A percentile compares a stretch with the other conserved stretches of the same genome.
Conservation (phyloP, 2,329 filamentous ascomycete genomes). For the Akanthomyces lecanii region DNA sequence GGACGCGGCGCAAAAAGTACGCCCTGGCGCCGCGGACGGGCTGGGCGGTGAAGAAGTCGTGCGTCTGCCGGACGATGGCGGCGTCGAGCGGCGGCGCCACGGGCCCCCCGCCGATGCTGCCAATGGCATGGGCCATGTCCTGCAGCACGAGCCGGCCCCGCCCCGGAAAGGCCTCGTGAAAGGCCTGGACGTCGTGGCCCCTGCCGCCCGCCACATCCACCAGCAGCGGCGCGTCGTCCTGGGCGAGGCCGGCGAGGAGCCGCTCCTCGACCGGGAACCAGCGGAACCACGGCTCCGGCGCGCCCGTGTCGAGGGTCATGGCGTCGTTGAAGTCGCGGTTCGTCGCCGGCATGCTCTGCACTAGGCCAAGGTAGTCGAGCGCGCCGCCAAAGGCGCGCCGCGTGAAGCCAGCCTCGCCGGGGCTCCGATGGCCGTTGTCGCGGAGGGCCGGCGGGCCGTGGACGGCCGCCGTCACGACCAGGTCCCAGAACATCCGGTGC, state of each 20-base stretch:
- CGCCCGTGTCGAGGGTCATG: background rate
- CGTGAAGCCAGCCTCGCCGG: background rate
- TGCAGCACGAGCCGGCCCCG: conserved; percentile 26
- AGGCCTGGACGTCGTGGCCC: conserved; percentile 28
- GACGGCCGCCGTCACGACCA: background rate
- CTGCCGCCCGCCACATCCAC: conserved; percentile 29
- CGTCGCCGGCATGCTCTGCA: background rate
- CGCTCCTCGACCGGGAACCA: conserved; percentile 24
- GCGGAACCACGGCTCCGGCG: conserved; percentile 3
- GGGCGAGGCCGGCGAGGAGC: conserved; percentile 23
- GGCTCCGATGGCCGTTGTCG: background rate
- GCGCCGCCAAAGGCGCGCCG: background rate
- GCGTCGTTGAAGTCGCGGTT: background rate
- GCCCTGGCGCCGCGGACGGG: conserved; percentile 28
- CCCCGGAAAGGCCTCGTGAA: conserved; percentile 23
- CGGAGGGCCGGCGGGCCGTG: background rate
- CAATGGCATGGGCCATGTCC: conserved; percentile 24
- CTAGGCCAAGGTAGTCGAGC: background rate
- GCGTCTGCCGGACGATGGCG: conserved; percentile 26
- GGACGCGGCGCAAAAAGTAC: conserved; percentile 25
- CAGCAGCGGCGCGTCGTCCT: conserved; percentile 21
- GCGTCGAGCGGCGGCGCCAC: conserved; percentile 18
- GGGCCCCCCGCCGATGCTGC: conserved; percentile 19
- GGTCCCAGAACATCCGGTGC: background rate
- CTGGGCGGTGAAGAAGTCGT: conserved; percentile 34